A percentile compares a stretch with the other conserved stretches of the same genome.
Evolutionary conservation across 495 filamentous ascomycete genomes (phyloP).

Genomic region (Tuber borchii): DNA sequence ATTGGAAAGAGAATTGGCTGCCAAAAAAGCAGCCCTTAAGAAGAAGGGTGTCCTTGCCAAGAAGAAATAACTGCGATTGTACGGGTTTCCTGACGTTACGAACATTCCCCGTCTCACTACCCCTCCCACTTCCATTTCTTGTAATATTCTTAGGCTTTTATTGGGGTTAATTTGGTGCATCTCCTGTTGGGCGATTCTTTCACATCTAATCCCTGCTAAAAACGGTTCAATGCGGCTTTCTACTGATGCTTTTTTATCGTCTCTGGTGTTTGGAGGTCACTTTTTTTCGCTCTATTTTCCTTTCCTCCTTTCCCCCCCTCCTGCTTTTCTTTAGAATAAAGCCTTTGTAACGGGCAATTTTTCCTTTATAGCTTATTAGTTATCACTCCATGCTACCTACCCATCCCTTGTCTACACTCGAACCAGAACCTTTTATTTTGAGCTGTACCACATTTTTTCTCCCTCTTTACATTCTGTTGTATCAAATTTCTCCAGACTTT

Average conservation of each 20-base stretch:
- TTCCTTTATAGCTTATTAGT: neutral
- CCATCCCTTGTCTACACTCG: neutral
- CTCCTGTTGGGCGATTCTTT: conserved; percentile 11
- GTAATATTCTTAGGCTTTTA: neutral
- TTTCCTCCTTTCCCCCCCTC: neutral
- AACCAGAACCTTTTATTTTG: neutral
- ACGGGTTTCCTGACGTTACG: neutral
- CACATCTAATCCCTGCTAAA: neutral
- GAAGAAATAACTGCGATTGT: conserved; percentile 22
- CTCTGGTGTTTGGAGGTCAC: conserved; percentile 5
- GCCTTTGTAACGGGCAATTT: neutral
- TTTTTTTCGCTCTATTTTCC: neutral
- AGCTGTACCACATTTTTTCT: neutral
- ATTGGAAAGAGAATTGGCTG: conserved; percentile 35
- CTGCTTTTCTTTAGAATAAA: neutral
- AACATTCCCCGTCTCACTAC: neutral
- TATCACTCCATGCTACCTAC: neutral
- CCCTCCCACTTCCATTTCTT: neutral
- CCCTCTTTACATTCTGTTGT: neutral
- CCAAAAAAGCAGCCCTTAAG: conserved; percentile 32
- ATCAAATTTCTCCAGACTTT: neutral
- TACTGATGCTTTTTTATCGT: neutral
- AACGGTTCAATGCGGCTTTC: neutral
- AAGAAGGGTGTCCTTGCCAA: conserved; percentile 31
- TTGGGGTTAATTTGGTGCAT: neutral